Evolutionary conservation across 352 stramenopile species (phyloP), one percentile per base, ranked within the genome.

Genomic region (Phytophthora macrochlamydospora): DNA sequence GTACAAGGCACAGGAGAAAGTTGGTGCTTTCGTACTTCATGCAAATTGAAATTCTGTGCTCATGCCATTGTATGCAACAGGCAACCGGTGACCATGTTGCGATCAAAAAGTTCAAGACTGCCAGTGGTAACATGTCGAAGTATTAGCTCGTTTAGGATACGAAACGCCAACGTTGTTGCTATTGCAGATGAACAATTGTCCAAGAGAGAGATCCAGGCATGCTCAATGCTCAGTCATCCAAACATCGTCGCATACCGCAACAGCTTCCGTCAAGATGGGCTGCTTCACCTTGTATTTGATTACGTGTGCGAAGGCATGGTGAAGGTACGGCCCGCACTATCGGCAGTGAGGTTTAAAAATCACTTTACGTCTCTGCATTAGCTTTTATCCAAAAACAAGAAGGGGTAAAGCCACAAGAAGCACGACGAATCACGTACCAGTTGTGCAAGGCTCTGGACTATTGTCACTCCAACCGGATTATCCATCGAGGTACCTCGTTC

Each of bases 91-190:
- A 93, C 42, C 63, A 69, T 8, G 84, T 94, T 24, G 87, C 85
- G 29, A 93, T 94, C 59, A 94, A 94, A 62, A 92, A 92, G 43
- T 94, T 94, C 77, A 91, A 91, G 71, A 89, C 69, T 12, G 67
- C 78, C 18, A 66, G 68, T 50, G 85, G 83, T 89, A 71, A 7
- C 49, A 48, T 35, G 65, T 35, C 4, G 33, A 24, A 11, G 45
- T 30, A 28, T 28, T 33, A 35, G 13, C 13, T 14, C 1, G 33
- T 43, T 2, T 11, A 33, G 46, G 9, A 4, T 52, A 65, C 35
- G 13, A 40, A 14, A 5, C 2, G 6, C 8, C 58, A 55, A 58
- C n/a, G 12, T 1, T 50, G 28, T 18, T 52, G 18, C 1, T 63
- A 6, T 38, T 32, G 11, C 43, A 91, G 86, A 92, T 63, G 85